These are phyloP conservation scores for Rhodotorula sp. DNA, from an alignment of 1,284 basidiomycete genomes.

Conservation along the genomic window DNA sequence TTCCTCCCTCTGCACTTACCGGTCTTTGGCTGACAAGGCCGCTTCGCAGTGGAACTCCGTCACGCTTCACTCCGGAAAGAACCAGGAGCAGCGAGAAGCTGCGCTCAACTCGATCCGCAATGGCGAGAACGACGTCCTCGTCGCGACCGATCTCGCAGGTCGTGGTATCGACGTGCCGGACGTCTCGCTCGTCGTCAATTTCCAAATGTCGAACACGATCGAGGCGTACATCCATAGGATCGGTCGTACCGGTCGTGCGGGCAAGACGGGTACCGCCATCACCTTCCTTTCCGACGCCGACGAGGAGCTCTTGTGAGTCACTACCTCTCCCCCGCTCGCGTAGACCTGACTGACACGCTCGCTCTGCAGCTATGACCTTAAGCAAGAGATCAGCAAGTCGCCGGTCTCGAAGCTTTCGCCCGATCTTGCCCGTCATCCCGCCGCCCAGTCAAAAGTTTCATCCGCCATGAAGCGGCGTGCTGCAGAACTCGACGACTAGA, in stretches of 20 bases:
- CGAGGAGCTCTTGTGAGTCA: constrained; percentile 88
- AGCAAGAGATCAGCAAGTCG: constrained; percentile 90
- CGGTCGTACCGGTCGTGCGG: constrained; percentile 95
- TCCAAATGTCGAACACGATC: constrained; percentile 92
- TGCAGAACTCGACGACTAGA: constrained; percentile 8
- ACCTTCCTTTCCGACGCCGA: constrained; percentile 96
- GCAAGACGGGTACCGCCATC: constrained; percentile 86
- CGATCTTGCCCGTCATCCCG: constrained; percentile 83
- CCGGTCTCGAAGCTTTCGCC: constrained; percentile 82
- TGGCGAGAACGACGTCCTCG: constrained; percentile 78
- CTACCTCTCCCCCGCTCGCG: constrained; percentile 12
- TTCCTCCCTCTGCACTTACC: not conserved
- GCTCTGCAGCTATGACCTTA: constrained; percentile 72
- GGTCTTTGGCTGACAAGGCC: not conserved
- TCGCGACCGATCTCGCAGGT: constrained; percentile 96
- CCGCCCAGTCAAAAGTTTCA: constrained; percentile 64
- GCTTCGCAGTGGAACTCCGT: constrained; percentile 70
- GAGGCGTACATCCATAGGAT: constrained; percentile 98
- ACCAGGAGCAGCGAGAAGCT: constrained; percentile 93
- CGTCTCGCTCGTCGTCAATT: constrained; percentile 94
- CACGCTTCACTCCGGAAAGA: constrained; percentile 94
- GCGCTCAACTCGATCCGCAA: constrained; percentile 79
- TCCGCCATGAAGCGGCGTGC: constrained; percentile 13
- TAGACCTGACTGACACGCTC: too few species aligned
- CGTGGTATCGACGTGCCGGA: constrained; percentile 98